Conservation (phyloP, 768 basidiomycete species). For the Auriscalpium microsporum region DNA sequence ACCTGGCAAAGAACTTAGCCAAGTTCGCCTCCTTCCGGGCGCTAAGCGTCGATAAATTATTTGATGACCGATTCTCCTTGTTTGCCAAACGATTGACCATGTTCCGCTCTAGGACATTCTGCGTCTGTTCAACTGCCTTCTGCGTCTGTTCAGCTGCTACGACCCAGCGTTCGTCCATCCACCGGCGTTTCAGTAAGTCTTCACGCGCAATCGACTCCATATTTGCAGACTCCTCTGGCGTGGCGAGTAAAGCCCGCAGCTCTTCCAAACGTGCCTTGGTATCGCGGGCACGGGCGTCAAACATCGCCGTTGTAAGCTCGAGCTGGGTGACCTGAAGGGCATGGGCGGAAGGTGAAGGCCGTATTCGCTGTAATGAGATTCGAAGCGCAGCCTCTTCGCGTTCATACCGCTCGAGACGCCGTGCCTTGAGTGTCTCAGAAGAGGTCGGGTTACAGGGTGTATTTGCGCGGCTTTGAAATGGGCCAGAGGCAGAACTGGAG, state of each 20-base stretch:
- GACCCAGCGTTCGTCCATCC: not conserved
- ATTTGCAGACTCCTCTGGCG: not conserved
- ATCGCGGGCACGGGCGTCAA: not conserved
- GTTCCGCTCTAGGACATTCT: not conserved
- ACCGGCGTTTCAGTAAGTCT: not conserved
- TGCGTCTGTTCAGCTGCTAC: not conserved
- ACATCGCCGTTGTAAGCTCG: not conserved
- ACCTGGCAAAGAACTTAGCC: not conserved
- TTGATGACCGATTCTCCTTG: not conserved
- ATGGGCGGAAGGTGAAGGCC: not conserved
- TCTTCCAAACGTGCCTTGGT: not conserved
- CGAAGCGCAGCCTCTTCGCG: not conserved
- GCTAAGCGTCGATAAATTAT: no score
- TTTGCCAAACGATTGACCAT: not conserved
- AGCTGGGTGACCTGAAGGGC: not conserved
- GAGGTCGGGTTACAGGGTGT: not conserved
- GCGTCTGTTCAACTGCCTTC: not conserved
- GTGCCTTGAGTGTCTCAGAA: not conserved
- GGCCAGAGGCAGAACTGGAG: no score
- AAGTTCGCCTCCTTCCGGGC: not conserved
- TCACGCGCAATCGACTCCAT: not conserved
- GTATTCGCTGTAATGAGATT: not conserved
- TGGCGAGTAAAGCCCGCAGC: not conserved
- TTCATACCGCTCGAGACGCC: not conserved
- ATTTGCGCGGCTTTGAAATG: no score